These are phyloP conservation scores for Neurospora sp. DNA, from an alignment of 495 filamentous ascomycete genomes.

Conservation along the genomic window DNA sequence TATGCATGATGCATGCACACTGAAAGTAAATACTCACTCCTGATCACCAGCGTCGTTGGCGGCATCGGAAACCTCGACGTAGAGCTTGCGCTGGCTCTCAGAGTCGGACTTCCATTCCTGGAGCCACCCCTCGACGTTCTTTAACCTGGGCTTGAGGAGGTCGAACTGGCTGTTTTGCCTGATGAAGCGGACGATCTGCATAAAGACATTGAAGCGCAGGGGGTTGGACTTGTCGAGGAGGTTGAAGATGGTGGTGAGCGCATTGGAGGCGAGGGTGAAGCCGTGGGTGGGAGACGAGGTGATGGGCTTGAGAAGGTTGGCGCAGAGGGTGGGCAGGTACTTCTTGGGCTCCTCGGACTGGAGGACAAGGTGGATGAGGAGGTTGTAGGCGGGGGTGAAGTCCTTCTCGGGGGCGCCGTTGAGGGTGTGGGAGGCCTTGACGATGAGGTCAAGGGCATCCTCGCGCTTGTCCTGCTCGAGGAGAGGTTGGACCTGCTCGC, in stretches of 20 bases:
- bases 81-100: constrained; percentile 73
- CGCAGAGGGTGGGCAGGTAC: constrained; percentile 79
- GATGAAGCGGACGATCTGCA: constrained; percentile 73
- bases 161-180: constrained; percentile 65
- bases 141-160: constrained; percentile 65
- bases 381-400: constrained; percentile 89
- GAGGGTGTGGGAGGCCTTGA: constrained; percentile 59
- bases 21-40: constrained; percentile 38
- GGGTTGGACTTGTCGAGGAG: constrained; percentile 66
- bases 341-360: constrained; percentile 73
- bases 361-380: constrained; percentile 82
- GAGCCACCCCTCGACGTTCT: constrained; percentile 72
- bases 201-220: constrained; percentile 78
- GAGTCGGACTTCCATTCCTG: constrained; percentile 71
- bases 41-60: constrained; percentile 68
- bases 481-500: constrained; percentile 61
- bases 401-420: constrained; percentile 89
- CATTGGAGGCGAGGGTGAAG: constrained; percentile 70
- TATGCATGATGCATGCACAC: not conserved
- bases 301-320: constrained; percentile 77
- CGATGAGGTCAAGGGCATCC: constrained; percentile 80
- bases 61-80: constrained; percentile 64
- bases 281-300: constrained; percentile 77
- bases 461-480: constrained; percentile 66
- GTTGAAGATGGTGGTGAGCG: constrained; percentile 95